These are phyloP conservation scores for Diaporthe ilicicola DNA, from an alignment of 2,329 filamentous ascomycete species.

Conservation along the genomic window DNA sequence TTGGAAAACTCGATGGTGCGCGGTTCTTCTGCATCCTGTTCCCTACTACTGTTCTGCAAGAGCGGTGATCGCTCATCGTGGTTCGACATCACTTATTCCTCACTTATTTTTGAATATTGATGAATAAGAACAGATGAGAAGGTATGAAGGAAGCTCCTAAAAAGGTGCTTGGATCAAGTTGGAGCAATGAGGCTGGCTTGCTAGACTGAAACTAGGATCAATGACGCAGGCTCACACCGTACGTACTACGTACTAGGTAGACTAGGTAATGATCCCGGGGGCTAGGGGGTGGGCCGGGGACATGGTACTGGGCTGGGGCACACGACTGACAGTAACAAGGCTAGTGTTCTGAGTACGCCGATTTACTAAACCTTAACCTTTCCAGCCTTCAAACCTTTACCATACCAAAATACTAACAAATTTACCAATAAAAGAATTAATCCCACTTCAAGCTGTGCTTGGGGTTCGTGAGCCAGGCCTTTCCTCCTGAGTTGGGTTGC, in stretches of 20 bases:
- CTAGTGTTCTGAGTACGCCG: not conserved
- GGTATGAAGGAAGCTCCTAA: too few relatives aligned
- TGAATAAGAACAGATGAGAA: not conserved
- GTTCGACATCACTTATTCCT: slow-evolving; percentile 15
- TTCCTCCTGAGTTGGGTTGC: too few relatives aligned
- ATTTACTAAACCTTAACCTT: not conserved
- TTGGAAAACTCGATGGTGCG: slow-evolving; percentile 23
- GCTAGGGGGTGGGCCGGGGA: not conserved
- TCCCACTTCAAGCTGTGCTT: too few relatives aligned
- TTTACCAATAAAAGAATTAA: too few relatives aligned
- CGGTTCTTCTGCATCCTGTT: not conserved
- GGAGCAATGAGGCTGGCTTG: not conserved
- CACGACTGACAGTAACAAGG: not conserved
- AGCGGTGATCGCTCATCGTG: slow-evolving; percentile 28
- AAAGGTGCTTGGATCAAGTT: not conserved
- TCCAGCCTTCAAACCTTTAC: too few relatives aligned
- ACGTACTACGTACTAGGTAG: too few relatives aligned
- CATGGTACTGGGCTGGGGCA: not conserved
- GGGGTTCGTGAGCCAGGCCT: too few relatives aligned
- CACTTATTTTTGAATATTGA: not conserved
- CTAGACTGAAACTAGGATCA: not conserved
- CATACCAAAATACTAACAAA: too few relatives aligned
- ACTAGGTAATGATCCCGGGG: not conserved
- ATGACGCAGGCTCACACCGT: not conserved
- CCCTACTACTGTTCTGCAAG: not conserved